Evolutionary conservation across 177 flowering plant genomes (phyloP).

Genomic region (Tripterygium wilfordii): DNA sequence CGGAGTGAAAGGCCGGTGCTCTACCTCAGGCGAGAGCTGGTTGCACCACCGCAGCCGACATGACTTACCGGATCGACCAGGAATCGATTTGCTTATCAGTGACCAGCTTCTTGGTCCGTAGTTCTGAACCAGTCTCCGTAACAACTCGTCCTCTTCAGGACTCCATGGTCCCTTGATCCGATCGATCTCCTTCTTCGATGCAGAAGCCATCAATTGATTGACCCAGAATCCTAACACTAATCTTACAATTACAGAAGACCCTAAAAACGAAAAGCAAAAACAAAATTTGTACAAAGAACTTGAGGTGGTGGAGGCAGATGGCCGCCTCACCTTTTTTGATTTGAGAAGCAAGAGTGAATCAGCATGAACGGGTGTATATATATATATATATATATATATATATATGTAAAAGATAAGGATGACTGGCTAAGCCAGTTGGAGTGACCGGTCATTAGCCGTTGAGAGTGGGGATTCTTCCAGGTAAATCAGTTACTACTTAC

Average conservation of each 20-base stretch:
- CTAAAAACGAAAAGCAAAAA: no score
- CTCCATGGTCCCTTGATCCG: conserved; percentile 95
- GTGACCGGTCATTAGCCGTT: conserved; percentile 41
- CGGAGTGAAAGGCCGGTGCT: conserved; percentile 66
- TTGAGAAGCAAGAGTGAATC: no score
- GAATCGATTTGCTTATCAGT: conserved; percentile 67
- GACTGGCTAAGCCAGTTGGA: conserved; percentile 44
- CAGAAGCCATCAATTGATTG: conserved; percentile 20
- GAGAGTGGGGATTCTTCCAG: conserved; percentile 21
- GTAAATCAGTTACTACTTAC: conserved; percentile 54
- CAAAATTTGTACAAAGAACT: no score
- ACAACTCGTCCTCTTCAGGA: conserved; percentile 70
- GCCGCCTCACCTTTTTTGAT: no score
- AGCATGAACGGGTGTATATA: no score
- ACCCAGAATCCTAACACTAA: no score
- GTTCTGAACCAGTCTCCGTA: conserved; percentile 52
- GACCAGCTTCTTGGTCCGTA: conserved; percentile 88
- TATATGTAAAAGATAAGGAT: conserved; percentile 26
- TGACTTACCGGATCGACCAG: conserved; percentile 82
- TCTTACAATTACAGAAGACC: no score
- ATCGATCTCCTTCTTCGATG: conserved; percentile 40
- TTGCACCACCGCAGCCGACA: conserved; percentile 90
- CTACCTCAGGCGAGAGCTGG: conserved; percentile 84
- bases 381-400: no score
- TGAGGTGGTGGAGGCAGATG: no score